Evolutionary conservation across 441 rosid species (phyloP).

Genomic region (Populus hybrid): DNA sequence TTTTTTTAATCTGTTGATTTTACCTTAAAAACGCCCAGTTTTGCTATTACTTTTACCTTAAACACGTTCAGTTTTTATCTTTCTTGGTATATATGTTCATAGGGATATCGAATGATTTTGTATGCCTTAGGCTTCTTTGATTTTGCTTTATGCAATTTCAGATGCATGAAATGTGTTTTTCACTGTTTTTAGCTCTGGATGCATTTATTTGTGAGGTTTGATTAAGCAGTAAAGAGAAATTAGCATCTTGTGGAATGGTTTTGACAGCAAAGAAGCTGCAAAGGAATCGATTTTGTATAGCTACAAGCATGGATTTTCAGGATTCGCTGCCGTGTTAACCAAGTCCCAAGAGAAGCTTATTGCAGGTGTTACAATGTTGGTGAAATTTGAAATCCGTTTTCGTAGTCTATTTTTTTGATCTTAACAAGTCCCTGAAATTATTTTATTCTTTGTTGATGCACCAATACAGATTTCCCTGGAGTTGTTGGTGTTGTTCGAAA

Average conservation of each 20-base stretch:
- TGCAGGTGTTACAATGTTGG: conserved; percentile 47
- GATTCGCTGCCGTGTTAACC: conserved; percentile 45
- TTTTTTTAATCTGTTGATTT: no score
- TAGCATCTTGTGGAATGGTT: conserved; percentile 3
- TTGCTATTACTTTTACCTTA: no score
- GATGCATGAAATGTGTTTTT: background rate
- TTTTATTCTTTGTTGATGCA: background rate
- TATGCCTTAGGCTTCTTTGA: background rate
- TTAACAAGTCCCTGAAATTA: background rate
- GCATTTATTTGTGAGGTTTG: background rate
- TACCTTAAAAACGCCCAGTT: no score
- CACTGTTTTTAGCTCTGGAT: background rate
- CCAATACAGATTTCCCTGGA: conserved; percentile 40
- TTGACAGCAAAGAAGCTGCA: conserved; percentile 48
- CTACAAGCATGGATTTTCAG: conserved; percentile 57
- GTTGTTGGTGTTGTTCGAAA: conserved; percentile 38
- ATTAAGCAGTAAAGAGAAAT: background rate
- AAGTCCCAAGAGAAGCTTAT: conserved; percentile 28
- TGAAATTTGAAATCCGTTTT: conserved; percentile 28
- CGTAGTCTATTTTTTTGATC: background rate
- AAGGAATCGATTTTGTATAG: conserved; percentile 40
- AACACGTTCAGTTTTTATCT: background rate
- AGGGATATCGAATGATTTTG: background rate
- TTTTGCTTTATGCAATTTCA: background rate
- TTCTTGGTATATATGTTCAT: background rate